Percentiles rank a stretch among this genome's conserved stretches.
phyloP scores from a whole-genome alignment of 305 asterid genomes.

The Fraxinus sp. region DNA sequence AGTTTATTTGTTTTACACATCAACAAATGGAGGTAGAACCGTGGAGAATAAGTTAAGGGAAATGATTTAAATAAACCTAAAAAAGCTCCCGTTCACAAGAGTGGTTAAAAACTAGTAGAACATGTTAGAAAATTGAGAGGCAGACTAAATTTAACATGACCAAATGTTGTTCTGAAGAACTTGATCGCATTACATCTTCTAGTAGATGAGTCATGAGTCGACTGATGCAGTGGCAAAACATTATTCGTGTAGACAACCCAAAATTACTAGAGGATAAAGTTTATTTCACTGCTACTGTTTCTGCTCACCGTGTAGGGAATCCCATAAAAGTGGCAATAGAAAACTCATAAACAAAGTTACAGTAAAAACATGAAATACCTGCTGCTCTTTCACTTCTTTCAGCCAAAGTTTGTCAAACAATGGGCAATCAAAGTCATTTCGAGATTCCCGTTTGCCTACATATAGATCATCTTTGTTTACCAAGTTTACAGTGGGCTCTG shows the following conservation, averaged over 20 bases:
- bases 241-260: not conserved
- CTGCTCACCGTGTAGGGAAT: not conserved
- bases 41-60: not conserved
- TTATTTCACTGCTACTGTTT: not conserved
- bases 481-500: constrained; percentile 28
- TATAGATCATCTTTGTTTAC: constrained; percentile 31
- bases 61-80: not conserved
- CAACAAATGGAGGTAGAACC: not conserved
- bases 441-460: constrained; percentile 35
- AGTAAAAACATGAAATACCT: constrained; percentile 4
- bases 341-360: not conserved
- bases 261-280: not conserved
- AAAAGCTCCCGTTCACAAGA: not conserved
- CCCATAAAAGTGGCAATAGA: not conserved
- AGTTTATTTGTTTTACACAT: not conserved
- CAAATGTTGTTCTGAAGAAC: not conserved
- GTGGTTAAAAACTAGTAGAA: not conserved
- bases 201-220: not conserved
- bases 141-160: not conserved
- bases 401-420: constrained; percentile 40
- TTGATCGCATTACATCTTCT: not conserved
- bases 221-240: not conserved
- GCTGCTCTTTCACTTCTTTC: constrained; percentile 39
- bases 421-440: constrained; percentile 37
- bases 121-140: not conserved